Percentiles rank a stretch among this genome's conserved stretches.
phyloP scores from a whole-genome alignment of 352 stramenopile genomes.

The Phytophthora cryptogea region DNA sequence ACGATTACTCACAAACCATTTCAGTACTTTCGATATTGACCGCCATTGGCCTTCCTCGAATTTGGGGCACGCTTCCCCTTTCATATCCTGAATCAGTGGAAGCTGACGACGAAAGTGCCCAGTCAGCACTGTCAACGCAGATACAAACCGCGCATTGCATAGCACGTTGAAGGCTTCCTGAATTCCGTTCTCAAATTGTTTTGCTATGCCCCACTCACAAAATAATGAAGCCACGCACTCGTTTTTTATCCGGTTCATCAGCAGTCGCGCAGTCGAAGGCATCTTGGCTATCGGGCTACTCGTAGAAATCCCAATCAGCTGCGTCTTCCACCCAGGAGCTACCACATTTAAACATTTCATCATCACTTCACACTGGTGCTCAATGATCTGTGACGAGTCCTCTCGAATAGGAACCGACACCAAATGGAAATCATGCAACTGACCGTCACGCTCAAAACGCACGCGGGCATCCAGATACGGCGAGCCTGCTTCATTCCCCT shows the following conservation, averaged over 20 bases:
- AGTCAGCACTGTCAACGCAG: constrained; percentile 19
- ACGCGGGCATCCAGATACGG: constrained; percentile 29
- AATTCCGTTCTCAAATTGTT: constrained; percentile 29
- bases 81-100: constrained; percentile 30
- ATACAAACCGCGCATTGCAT: constrained; percentile 28
- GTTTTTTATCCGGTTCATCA: constrained; percentile 18
- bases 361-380: constrained; percentile 21
- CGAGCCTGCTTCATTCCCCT: constrained; percentile 21
- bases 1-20: constrained; percentile 27
- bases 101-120: constrained; percentile 29
- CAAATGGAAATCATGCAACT: constrained; percentile 35
- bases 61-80: constrained; percentile 30
- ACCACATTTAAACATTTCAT: constrained; percentile 34
- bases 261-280: constrained; percentile 11
- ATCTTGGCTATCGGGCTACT: constrained; percentile 19
- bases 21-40: constrained; percentile 24
- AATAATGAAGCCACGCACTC: constrained; percentile 24
- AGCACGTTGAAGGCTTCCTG: constrained; percentile 27
- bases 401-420: constrained; percentile 31
- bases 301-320: constrained; percentile 28
- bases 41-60: constrained; percentile 32
- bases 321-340: constrained; percentile 20
- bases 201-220: constrained; percentile 19
- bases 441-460: constrained; percentile 29
- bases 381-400: constrained; percentile 21